Conservation (phyloP, 139 green algal genomes). For the Haematococcus lacustris region DNA sequence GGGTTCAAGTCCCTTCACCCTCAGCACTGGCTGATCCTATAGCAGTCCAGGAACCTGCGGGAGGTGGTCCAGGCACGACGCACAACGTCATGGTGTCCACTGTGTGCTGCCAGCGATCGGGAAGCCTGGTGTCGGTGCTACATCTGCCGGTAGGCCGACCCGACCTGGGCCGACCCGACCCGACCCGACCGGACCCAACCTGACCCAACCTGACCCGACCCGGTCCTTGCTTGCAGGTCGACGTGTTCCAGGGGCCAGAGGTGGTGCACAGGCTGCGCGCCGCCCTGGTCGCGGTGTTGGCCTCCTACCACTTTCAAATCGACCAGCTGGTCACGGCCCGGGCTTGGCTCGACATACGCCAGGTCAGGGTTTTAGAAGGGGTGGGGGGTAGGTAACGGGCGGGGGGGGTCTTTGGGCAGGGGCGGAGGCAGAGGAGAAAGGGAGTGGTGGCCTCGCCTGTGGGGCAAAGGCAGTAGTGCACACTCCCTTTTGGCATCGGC, state of each 20-base stretch:
- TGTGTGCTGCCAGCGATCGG: slow-evolving; percentile 9
- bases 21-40: neutral
- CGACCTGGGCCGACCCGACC: too few relatives aligned
- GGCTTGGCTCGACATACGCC: slow-evolving; percentile 15
- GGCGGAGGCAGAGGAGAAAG: too few relatives aligned
- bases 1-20: neutral
- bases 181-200: neutral
- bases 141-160: slow-evolving; percentile 20
- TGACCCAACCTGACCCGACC: neutral
- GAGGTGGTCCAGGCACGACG: neutral
- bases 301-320: slow-evolving; percentile 9
- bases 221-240: neutral
- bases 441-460: too few relatives aligned
- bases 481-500: too few relatives aligned
- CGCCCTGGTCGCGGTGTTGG: slow-evolving; percentile 9
- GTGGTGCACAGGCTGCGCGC: slow-evolving; percentile 11
- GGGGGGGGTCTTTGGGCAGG: too few relatives aligned
- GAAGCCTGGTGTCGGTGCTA: slow-evolving; percentile 12
- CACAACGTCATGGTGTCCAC: slow-evolving; percentile 27
- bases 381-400: too few relatives aligned
- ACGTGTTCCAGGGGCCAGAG: slow-evolving; percentile 3
- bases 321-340: slow-evolving; percentile 8
- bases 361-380: too few relatives aligned
- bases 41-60: neutral
- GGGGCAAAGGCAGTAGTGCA: too few relatives aligned